A percentile compares a stretch with the other conserved stretches of the same genome.
Evolutionary conservation across 495 filamentous ascomycete species (phyloP).

Genomic region (Cercophora scortea): DNA sequence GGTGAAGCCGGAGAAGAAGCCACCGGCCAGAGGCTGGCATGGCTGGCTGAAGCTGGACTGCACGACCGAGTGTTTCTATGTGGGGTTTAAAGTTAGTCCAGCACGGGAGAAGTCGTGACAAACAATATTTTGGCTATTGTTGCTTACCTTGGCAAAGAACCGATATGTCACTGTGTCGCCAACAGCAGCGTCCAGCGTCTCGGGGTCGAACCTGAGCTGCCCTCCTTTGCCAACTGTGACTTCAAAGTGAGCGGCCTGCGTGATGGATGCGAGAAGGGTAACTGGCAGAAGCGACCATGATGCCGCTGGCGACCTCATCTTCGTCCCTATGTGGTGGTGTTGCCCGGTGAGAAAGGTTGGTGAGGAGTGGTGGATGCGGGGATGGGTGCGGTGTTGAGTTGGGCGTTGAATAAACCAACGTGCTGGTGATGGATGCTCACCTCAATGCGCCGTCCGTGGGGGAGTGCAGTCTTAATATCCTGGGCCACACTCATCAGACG

Average conservation of each 20-base stretch:
- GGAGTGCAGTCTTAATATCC: too few species aligned
- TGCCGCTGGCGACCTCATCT: constrained; percentile 18
- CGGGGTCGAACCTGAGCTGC: constrained; percentile 27
- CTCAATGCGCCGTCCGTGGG: too few species aligned
- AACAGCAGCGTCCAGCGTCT: constrained; percentile 19
- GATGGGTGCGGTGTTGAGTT: background rate
- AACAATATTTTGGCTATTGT: background rate
- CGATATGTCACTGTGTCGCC: constrained; percentile 50
- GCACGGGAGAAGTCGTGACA: background rate
- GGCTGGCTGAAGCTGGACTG: background rate
- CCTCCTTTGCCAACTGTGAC: constrained; percentile 32
- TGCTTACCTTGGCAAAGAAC: constrained; percentile 46
- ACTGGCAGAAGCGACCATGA: constrained; percentile 15
- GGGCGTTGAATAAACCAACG: too few species aligned
- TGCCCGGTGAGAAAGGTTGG: background rate
- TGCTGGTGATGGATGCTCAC: too few species aligned
- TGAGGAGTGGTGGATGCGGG: background rate
- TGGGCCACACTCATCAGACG: too few species aligned
- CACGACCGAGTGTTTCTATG: background rate
- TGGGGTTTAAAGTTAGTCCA: background rate
- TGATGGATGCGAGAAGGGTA: constrained; percentile 19
- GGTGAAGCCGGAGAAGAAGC: constrained; percentile 41
- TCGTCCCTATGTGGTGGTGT: background rate
- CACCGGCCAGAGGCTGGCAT: background rate
- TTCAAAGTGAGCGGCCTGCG: constrained; percentile 19